Evolutionary conservation across 768 basidiomycete genomes (phyloP).

Genomic region (Kockovaella imperatae): DNA sequence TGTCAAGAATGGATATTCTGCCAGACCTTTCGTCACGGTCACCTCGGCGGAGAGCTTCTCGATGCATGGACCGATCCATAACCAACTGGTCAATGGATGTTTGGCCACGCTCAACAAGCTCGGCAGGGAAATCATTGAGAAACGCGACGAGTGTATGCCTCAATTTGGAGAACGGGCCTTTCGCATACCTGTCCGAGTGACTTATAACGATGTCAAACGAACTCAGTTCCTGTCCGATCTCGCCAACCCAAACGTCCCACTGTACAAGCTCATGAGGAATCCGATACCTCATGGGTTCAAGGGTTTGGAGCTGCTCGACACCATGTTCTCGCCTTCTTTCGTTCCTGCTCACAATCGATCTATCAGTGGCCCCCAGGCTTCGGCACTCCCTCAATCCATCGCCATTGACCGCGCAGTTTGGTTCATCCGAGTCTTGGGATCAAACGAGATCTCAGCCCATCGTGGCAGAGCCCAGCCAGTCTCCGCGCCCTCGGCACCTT

Average conservation of each 20-base stretch:
- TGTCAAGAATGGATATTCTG: conserved; percentile 39
- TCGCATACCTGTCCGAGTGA: conserved; percentile 35
- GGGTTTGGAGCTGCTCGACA: conserved; percentile 35
- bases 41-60: conserved; percentile 38
- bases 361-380: conserved; percentile 4
- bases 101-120: conserved; percentile 27
- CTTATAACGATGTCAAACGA: conserved; percentile 37
- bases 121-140: conserved; percentile 25
- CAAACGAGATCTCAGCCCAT: conserved; percentile 37
- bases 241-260: conserved; percentile 32
- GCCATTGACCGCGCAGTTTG: conserved; percentile 36
- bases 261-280: conserved; percentile 29
- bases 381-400: conserved; percentile 26
- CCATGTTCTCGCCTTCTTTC: conserved; percentile 29
- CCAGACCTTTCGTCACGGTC: conserved; percentile 25
- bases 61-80: conserved; percentile 36
- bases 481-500: conserved; percentile 6
- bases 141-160: conserved; percentile 35
- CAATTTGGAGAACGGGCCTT: conserved; percentile 28
- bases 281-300: conserved; percentile 39
- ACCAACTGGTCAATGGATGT: conserved; percentile 26
- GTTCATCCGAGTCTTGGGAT: conserved; percentile 38
- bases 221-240: conserved; percentile 35
- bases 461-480: conserved; percentile 19
- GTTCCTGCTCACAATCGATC: conserved; percentile 8